These are phyloP conservation scores for Leccinum proximum DNA, from an alignment of 1,284 basidiomycete genomes.

Conservation along the genomic window DNA sequence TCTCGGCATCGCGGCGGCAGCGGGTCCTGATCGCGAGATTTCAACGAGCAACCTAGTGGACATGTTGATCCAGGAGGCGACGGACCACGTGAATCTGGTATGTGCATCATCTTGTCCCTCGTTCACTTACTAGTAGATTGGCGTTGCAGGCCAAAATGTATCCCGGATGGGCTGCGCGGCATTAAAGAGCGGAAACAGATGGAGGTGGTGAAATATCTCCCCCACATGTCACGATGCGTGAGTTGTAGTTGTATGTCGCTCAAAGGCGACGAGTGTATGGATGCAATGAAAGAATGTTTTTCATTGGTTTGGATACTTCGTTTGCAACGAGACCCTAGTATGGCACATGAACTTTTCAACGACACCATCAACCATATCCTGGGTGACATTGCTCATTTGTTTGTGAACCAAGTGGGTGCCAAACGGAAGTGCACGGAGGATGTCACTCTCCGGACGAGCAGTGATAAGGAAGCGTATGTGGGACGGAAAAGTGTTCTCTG, in stretches of 20 bases:
- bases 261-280: constrained; percentile 3
- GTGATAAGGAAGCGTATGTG: not conserved
- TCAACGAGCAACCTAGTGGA: constrained; percentile 89
- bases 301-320: no score
- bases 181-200: constrained; percentile 37
- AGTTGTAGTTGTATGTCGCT: not conserved
- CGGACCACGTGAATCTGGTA: constrained; percentile 71
- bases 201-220: not conserved
- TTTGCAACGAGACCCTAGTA: no score
- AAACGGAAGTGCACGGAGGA: not conserved
- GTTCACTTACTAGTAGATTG: not conserved
- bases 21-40: constrained; percentile 51
- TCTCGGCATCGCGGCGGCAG: constrained; percentile 26
- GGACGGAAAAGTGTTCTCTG: not conserved
- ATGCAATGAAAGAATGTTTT: no score
- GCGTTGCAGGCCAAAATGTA: constrained; percentile 68
- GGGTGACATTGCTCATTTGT: no score
- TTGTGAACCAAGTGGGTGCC: no score
- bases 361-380: no score
- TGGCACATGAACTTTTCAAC: no score
- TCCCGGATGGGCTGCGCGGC: constrained; percentile 85
- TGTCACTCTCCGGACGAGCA: not conserved
- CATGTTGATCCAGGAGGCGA: constrained; percentile 86
- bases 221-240: not conserved
- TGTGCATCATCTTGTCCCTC: constrained; percentile 13